A percentile compares a stretch with the other conserved stretches of the same genome.
These are phyloP conservation scores for Lasiodiplodia hormozganensis DNA, from an alignment of 2,329 filamentous ascomycete species.

Conservation along the genomic window DNA sequence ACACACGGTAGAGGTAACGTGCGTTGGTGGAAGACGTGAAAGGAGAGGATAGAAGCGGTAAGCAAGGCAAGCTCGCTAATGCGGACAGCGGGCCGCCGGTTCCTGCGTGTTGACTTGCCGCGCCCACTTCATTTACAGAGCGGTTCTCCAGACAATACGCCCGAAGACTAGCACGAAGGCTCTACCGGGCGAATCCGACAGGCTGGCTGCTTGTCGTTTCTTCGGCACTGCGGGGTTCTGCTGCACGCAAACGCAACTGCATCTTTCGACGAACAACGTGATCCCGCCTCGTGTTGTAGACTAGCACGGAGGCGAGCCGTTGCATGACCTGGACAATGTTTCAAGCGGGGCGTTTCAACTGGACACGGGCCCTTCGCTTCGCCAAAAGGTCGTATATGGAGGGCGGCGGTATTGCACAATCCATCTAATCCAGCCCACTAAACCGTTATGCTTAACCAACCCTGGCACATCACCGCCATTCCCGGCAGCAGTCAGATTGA, in stretches of 20 bases:
- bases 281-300: neutral
- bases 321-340: slow-evolving; percentile 9
- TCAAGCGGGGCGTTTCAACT: slow-evolving; percentile 21
- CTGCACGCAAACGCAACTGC: neutral
- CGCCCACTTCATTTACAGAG: neutral
- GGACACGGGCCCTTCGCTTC: slow-evolving; percentile 20
- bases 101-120: slow-evolving; percentile 14
- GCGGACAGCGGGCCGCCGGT: slow-evolving; percentile 21
- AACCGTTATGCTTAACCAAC: slow-evolving; percentile 18
- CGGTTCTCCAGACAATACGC: neutral
- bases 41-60: neutral
- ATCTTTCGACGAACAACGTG: neutral
- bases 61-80: slow-evolving; percentile 14
- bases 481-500: slow-evolving; percentile 7
- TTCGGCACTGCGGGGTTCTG: neutral
- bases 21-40: neutral
- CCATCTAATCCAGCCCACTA: slow-evolving; percentile 15
- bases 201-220: neutral
- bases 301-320: slow-evolving; percentile 4
- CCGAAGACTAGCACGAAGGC: neutral
- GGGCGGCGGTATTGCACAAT: slow-evolving; percentile 1
- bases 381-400: neutral
- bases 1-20: too few relatives aligned
- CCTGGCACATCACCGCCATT: neutral
- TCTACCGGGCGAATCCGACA: neutral